phyloP scores from a whole-genome alignment of 1,284 basidiomycete genomes.

The Mycena sp. region DNA sequence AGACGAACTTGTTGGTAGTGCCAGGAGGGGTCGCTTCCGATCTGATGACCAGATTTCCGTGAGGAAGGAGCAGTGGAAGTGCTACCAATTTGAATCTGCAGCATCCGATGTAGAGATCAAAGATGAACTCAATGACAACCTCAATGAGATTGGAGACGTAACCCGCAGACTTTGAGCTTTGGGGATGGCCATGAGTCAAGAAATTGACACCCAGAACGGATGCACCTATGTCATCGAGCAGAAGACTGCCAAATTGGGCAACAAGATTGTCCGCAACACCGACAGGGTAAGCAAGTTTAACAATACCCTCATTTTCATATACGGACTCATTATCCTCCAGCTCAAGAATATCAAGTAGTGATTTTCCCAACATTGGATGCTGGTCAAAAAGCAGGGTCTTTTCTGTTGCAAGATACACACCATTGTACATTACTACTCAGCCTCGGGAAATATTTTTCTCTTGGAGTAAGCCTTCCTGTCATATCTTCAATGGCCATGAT shows the following conservation, averaged over 20 bases:
- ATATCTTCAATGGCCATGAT: slow-evolving; percentile 6
- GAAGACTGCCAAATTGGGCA: slow-evolving; percentile 75
- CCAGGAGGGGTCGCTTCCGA: slow-evolving; percentile 51
- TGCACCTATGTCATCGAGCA: slow-evolving; percentile 75
- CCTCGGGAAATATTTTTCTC: too few species aligned
- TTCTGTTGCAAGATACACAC: too few species aligned
- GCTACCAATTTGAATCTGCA: slow-evolving; percentile 95
- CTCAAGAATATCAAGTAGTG: slow-evolving; percentile 77
- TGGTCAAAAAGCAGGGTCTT: too few species aligned
- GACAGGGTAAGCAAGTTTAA: slow-evolving; percentile 60
- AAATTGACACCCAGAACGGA: slow-evolving; percentile 80
- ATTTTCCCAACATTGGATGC: too few species aligned
- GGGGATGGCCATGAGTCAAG: slow-evolving; percentile 85
- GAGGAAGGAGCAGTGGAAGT: slow-evolving; percentile 78
- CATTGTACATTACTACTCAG: too few species aligned
- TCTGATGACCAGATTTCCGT: slow-evolving; percentile 57
- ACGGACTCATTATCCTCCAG: slow-evolving; percentile 45
- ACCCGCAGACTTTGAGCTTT: slow-evolving; percentile 88
- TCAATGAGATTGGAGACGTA: slow-evolving; percentile 88
- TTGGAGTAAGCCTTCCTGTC: not conserved
- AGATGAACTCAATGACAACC: slow-evolving; percentile 90
- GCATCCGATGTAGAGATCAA: slow-evolving; percentile 97
- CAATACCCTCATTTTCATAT: slow-evolving; percentile 17
- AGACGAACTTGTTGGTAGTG: slow-evolving; percentile 55
- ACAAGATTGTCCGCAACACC: slow-evolving; percentile 73